A percentile compares a stretch with the other conserved stretches of the same genome.
These are phyloP conservation scores for Pluteus cervinus DNA, from an alignment of 768 basidiomycete species.

Conservation along the genomic window DNA sequence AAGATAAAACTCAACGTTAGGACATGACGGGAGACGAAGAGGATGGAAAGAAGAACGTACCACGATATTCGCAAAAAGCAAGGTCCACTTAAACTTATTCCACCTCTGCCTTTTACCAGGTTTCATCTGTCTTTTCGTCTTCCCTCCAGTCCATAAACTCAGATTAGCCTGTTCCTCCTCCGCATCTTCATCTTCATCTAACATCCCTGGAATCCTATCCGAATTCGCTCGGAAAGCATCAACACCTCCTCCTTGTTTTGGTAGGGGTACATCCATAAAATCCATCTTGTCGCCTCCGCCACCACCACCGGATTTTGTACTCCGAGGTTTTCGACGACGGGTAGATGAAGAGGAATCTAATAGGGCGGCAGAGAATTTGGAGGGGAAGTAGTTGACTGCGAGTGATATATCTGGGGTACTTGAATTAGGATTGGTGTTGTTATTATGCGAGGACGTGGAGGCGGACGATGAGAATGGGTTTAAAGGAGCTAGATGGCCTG, in stretches of 20 bases:
- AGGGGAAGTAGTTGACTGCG: conserved; percentile 68
- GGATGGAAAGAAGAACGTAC: conserved; percentile 15
- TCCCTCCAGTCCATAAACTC: background rate
- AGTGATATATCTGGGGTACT: conserved; percentile 61
- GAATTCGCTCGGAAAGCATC: conserved; percentile 56
- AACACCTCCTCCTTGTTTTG: conserved; percentile 63
- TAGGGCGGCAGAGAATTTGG: conserved; percentile 56
- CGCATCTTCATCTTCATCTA: conserved; percentile 45
- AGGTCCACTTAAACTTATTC: conserved; percentile 80
- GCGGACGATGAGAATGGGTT: too few species aligned
- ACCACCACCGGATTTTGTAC: conserved; percentile 18
- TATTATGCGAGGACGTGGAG: too few species aligned
- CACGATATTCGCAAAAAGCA: conserved; percentile 57
- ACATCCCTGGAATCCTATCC: conserved; percentile 38
- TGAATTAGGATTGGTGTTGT: too few species aligned
- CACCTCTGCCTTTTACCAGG: conserved; percentile 45
- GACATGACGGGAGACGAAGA: background rate
- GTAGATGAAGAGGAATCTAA: conserved; percentile 31
- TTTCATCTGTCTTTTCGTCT: conserved; percentile 32
- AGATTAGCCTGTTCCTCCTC: conserved; percentile 8
- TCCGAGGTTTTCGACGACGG: conserved; percentile 24
- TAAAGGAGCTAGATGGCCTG: too few species aligned
- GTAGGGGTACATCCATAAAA: conserved; percentile 30
- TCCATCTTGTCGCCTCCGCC: conserved; percentile 2
- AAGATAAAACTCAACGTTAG: background rate